phyloP scores from a whole-genome alignment of 1,284 basidiomycete species.

The Malassezia yamatoensis region DNA sequence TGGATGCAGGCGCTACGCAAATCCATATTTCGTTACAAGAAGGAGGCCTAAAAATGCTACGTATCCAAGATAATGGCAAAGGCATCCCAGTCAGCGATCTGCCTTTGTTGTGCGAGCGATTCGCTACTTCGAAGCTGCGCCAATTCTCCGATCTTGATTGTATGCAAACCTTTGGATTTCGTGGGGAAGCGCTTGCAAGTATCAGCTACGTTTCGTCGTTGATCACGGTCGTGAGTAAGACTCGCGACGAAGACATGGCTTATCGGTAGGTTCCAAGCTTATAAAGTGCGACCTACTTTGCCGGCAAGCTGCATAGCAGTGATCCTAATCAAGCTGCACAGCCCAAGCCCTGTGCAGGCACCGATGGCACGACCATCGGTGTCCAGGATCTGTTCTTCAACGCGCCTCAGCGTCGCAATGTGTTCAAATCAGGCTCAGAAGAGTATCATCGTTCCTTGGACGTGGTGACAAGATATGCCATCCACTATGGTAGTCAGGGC shows the following conservation, averaged over 20 bases:
- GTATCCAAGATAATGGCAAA: conserved; percentile 92
- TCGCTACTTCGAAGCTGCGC: conserved; percentile 87
- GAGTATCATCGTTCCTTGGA: conserved; percentile 87
- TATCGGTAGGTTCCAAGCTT: conserved; percentile 22
- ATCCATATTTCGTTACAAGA: conserved; percentile 86
- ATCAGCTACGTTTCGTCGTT: conserved; percentile 82
- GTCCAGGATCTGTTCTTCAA: conserved; percentile 96
- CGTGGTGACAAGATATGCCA: conserved; percentile 83
- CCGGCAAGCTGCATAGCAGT: conserved; percentile 23
- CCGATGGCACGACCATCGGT: conserved; percentile 84
- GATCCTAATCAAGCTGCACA: conserved; percentile 29
- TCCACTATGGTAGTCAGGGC: conserved; percentile 49
- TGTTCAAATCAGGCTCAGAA: conserved; percentile 73
- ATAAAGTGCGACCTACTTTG: conserved; percentile 30
- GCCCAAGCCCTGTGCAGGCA: conserved; percentile 81
- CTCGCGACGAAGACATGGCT: conserved; percentile 28
- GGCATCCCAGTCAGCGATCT: conserved; percentile 71
- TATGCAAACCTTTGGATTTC: conserved; percentile 89
- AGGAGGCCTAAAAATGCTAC: conserved; percentile 85
- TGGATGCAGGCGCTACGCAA: conserved; percentile 80
- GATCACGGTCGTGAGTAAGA: conserved; percentile 75
- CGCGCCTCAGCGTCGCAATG: conserved; percentile 73
- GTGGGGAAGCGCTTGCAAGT: conserved; percentile 91
- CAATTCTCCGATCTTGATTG: conserved; percentile 74
- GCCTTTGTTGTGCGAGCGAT: conserved; percentile 81